Evolutionary conservation across 2,329 filamentous ascomycete species (phyloP).

Genomic region (Botrytis paeoniae): DNA sequence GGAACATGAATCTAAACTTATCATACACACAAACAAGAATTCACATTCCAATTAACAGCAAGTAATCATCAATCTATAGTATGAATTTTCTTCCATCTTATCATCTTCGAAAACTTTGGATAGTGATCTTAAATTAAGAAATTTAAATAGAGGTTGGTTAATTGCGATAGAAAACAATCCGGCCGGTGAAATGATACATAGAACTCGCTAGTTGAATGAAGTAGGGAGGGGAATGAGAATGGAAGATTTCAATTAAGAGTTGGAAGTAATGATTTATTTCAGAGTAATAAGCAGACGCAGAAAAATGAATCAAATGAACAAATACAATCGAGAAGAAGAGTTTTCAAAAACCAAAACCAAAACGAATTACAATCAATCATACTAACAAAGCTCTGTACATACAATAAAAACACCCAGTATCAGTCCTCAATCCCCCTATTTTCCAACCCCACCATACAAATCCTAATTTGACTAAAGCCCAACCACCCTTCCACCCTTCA

Average conservation of each 20-base stretch:
- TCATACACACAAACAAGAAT: too few relatives aligned
- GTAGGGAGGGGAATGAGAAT: not conserved
- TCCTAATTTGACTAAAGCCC: too few relatives aligned
- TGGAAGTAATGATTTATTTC: not conserved
- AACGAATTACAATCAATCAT: not conserved
- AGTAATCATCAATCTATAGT: too few relatives aligned
- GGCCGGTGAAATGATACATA: not conserved
- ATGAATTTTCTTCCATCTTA: too few relatives aligned
- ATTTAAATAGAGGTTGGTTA: too few relatives aligned
- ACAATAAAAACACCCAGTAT: not conserved
- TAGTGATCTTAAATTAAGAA: too few relatives aligned
- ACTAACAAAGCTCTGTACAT: not conserved
- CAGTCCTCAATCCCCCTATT: not conserved
- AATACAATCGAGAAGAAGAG: not conserved
- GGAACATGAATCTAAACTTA: fast-evolving
- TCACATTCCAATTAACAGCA: too few relatives aligned
- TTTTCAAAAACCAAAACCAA: not conserved
- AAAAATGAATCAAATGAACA: not conserved
- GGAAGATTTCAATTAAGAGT: too few relatives aligned
- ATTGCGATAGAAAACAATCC: too few relatives aligned
- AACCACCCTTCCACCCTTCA: too few relatives aligned
- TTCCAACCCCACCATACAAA: not conserved
- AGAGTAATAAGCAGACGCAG: not conserved
- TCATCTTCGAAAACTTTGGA: too few relatives aligned
- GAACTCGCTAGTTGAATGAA: not conserved